Conservation (phyloP, 2,329 filamentous ascomycete species). For the Elsinoe arachidis region DNA sequence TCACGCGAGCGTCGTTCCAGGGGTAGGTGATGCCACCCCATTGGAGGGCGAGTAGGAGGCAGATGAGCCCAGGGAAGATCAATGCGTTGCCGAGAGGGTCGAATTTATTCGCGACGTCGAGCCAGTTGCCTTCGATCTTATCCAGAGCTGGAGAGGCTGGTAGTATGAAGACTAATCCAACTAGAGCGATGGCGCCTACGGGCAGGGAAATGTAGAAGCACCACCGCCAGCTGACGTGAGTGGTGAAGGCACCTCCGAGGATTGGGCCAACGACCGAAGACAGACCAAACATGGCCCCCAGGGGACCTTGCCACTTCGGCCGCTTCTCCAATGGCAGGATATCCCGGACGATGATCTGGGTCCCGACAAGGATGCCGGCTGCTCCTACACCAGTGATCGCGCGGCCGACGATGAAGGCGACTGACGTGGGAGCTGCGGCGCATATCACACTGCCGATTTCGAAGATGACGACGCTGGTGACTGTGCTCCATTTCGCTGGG, state of each 20-base stretch:
- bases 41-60: conserved; percentile 41
- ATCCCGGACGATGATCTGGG: conserved; percentile 22
- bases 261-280: conserved; percentile 42
- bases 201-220: conserved; percentile 36
- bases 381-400: conserved; percentile 45
- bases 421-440: conserved; percentile 38
- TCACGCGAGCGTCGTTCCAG: conserved; percentile 38
- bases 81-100: conserved; percentile 38
- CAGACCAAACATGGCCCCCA: conserved; percentile 36
- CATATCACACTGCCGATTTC: conserved; percentile 43
- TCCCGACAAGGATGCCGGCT: conserved; percentile 42
- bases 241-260: conserved; percentile 43
- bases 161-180: conserved; percentile 33
- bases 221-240: conserved; percentile 42
- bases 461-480: conserved; percentile 33
- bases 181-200: conserved; percentile 28
- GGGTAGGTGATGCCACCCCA: conserved; percentile 41
- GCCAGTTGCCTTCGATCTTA: conserved; percentile 3
- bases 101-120: conserved; percentile 34
- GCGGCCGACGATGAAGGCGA: conserved; percentile 44
- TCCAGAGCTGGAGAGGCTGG: conserved; percentile 9
- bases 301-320: conserved; percentile 17
- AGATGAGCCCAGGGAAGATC: conserved; percentile 41
- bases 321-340: conserved; percentile 18
- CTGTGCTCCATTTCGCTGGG: conserved; percentile 35